A percentile compares a stretch with the other conserved stretches of the same genome.
phyloP scores from a whole-genome alignment of 805 yeast species.

The Myxozyma melibiosi region DNA sequence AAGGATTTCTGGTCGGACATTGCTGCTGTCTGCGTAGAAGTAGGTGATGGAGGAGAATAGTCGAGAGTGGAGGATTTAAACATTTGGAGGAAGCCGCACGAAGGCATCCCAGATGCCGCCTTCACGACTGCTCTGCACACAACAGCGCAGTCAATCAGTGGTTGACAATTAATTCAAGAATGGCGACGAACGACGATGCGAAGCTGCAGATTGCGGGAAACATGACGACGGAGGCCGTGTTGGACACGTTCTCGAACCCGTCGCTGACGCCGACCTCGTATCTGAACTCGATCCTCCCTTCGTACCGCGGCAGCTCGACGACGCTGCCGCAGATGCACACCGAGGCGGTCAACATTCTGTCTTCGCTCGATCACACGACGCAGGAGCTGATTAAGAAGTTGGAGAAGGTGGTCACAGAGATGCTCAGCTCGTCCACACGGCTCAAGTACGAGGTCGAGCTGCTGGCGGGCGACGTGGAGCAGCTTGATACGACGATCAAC shows the following conservation, averaged over 20 bases:
- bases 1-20: slow-evolving; percentile 21
- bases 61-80: neutral
- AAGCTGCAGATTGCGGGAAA: neutral
- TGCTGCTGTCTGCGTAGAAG: neutral
- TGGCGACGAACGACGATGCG: no score
- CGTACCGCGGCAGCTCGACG: slow-evolving; percentile 6
- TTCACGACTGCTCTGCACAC: no score
- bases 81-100: no score
- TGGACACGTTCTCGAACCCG: slow-evolving; percentile 26
- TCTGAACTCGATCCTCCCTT: slow-evolving; percentile 26
- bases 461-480: slow-evolving; percentile 31
- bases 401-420: slow-evolving; percentile 28
- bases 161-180: neutral
- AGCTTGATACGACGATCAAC: slow-evolving; percentile 11
- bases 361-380: slow-evolving; percentile 30
- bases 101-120: no score
- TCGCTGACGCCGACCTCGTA: slow-evolving; percentile 27
- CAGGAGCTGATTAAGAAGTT: slow-evolving; percentile 28
- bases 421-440: slow-evolving; percentile 27
- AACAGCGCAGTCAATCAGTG: no score
- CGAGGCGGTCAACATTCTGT: slow-evolving; percentile 23
- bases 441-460: slow-evolving; percentile 32
- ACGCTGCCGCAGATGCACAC: slow-evolving; percentile 27
- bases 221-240: slow-evolving; percentile 11
- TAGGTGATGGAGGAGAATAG: neutral